Base-by-base conservation (phyloP, 495 filamentous ascomycete species). In the Talaromyces borbonicus region DNA sequence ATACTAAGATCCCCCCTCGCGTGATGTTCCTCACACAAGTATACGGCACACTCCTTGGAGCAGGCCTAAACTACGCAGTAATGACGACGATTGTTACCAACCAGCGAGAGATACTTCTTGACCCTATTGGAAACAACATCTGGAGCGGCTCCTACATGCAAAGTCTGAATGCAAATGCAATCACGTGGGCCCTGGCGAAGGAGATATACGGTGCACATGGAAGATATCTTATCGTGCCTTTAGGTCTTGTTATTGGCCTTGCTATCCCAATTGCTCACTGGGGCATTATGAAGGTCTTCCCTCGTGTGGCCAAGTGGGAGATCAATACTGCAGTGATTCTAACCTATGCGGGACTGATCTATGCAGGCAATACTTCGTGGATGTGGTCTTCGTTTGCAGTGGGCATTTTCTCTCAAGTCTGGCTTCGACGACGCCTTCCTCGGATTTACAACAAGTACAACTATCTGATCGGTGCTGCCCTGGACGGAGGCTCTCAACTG, bases 361-460 rank as follows among this genome's bases (percentile, higher is more conserved):
- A 46, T 45, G 54, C 62, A 1, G 67, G 67, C 29, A 63, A 67
- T 52, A 68, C 65, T 47, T 49, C 52, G 26, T 57, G 49, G 15
- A 49, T 67, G 25, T 46, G 55, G 32, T 49, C 25, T 8, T 62
- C 50, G 45, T 65, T 65, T 51, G 43, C 53, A 29, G 27, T 67
- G 16, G 65, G 69, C n/a, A 57, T 72, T 56, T 56, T 59, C 31
- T 49, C 56, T 4, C 73, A 77, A 49, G 61, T 57, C 16, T 77
- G 67, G 52, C 48, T 77, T 6, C 55, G 73, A 14, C 63, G 61
- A 43, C 58, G 66, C 39, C 41, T 56, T 9, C 71, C 73, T 8
- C 36, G 53, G 11, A 52, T 64, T 20, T 77, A 74, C 51, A 61
- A 65, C 53, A 68, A 76, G 57, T 77, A 72, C 52, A 73, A 71